phyloP scores from a whole-genome alignment of 2,329 filamentous ascomycete species.

The Fusarium papillatum region DNA sequence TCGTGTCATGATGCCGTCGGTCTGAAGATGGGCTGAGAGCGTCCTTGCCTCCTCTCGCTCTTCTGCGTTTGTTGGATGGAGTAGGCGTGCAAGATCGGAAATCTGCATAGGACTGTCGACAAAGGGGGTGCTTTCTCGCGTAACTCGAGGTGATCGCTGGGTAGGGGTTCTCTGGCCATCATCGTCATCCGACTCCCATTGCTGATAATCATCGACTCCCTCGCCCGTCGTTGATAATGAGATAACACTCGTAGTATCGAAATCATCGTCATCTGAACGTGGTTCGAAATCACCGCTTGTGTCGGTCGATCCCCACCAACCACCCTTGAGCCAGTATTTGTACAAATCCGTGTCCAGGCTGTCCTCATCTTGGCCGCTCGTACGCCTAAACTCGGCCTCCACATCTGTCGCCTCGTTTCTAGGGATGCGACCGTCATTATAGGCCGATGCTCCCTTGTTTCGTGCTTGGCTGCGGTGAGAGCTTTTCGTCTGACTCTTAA shows the following conservation, averaged over 20 bases:
- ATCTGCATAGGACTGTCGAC: slow-evolving; percentile 75
- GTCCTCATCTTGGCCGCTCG: slow-evolving; percentile 67
- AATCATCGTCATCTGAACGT: slow-evolving; percentile 65
- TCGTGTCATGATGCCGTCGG: slow-evolving; percentile 82
- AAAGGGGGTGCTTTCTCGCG: slow-evolving; percentile 68
- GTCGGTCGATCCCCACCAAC: slow-evolving; percentile 88
- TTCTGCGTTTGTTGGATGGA: slow-evolving; percentile 83
- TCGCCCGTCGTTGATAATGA: slow-evolving; percentile 64
- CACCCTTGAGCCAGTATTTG: slow-evolving; percentile 85
- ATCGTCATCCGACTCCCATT: slow-evolving; percentile 62
- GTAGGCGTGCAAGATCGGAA: slow-evolving; percentile 80
- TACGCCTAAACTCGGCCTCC: slow-evolving; percentile 81
- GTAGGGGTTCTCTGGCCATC: slow-evolving; percentile 79
- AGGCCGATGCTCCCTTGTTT: slow-evolving; percentile 10
- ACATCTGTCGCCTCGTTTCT: slow-evolving; percentile 80
- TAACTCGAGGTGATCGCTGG: slow-evolving; percentile 65
- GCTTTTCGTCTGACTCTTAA: slow-evolving; percentile 34
- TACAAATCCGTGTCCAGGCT: slow-evolving; percentile 83
- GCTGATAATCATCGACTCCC: slow-evolving; percentile 59
- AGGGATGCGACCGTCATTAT: slow-evolving; percentile 65
- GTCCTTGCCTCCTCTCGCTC: slow-evolving; percentile 86
- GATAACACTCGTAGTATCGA: slow-evolving; percentile 86
- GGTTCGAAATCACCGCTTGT: slow-evolving; percentile 83
- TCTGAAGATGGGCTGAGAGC: slow-evolving; percentile 83
- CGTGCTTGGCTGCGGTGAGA: slow-evolving; percentile 26